Base-by-base conservation (phyloP, 2,329 filamentous ascomycete species). In the Graphium sp. region DNA sequence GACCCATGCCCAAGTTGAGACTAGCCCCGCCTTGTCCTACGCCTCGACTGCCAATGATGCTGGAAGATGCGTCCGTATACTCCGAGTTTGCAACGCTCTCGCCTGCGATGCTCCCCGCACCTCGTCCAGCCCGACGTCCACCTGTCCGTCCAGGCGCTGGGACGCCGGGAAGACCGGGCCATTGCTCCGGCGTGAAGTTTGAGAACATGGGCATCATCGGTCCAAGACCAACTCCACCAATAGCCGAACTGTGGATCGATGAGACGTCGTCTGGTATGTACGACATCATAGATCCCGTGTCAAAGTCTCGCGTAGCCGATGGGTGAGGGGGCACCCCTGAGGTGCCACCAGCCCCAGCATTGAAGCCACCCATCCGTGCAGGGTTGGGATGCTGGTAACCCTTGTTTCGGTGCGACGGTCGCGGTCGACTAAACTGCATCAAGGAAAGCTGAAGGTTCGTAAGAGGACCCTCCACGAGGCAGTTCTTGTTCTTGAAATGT, bases 241-340 rank as follows among this genome's bases (percentile, higher is more conserved):
- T 70, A 1, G 84, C 76, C 24, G 84, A 93, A 26, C 84, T 85
- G 51, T 95, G 87, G 25, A 98, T 79, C 3, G 85, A 94, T 7
- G 87, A 95, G 22, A 93, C 84, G 49, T 98, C 89, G 43, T 98
- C 89, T 3, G 87, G 83, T 35, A 98, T 93, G 49, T 92, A 95
- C 11, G 87, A 89, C 41, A 94, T 66, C 47, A 94, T 80, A 4
- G 87, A 95, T 24, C 82, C 80, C 12, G 79, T 73, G 44, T 94
- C 87, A 34, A 70, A 64, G 35, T 73, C 67, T 24, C 65, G 62
- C 21, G 45, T 50, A 55, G 26, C 35, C 28, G 19, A 32, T 30
- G 18, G 29, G 10, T 24, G 22, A 14, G 28, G 32, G 17, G 21
- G 30, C 4, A 58, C 53, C 14, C 56, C 52, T 21, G 53, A 55